Percentiles rank a stretch among this genome's conserved stretches.
phyloP scores from a whole-genome alignment of 371 early-diverging fungal species.

The Apophysomyces elegans region DNA sequence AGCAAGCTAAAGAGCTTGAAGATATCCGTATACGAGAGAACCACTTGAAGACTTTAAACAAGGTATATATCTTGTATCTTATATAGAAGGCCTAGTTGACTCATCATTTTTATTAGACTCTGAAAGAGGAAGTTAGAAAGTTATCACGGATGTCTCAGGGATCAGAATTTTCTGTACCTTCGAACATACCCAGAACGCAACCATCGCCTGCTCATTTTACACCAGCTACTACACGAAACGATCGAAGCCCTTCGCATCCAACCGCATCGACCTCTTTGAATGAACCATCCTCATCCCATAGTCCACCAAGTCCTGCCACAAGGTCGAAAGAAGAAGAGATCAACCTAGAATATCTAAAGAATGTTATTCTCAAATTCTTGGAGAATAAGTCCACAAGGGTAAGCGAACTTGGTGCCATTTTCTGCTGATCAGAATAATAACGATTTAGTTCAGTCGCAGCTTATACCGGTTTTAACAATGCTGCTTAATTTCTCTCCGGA shows the following conservation, averaged over 20 bases:
- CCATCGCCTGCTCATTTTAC: slow-evolving; percentile 17
- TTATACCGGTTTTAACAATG: slow-evolving; percentile 83
- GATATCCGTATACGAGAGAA: slow-evolving; percentile 64
- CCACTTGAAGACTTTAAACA: slow-evolving; percentile 70
- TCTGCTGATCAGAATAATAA: slow-evolving; percentile 6
- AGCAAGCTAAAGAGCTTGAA: slow-evolving; percentile 51
- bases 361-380: slow-evolving; percentile 85
- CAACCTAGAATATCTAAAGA: slow-evolving; percentile 86
- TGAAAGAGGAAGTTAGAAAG: slow-evolving; percentile 72
- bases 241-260: not conserved
- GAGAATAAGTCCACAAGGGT: slow-evolving; percentile 77
- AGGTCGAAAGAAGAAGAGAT: slow-evolving; percentile 53
- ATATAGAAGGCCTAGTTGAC: not conserved
- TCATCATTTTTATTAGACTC: slow-evolving; percentile 35
- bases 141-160: slow-evolving; percentile 35
- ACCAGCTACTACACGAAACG: slow-evolving; percentile 12
- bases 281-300: not conserved
- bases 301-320: slow-evolving; percentile 13
- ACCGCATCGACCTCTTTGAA: not conserved
- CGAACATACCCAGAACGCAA: slow-evolving; percentile 31
- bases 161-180: slow-evolving; percentile 13
- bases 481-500: slow-evolving; percentile 82
- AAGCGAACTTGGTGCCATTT: slow-evolving; percentile 18
- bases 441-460: slow-evolving; percentile 56
- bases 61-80: slow-evolving; percentile 34